Conservation (phyloP, 2,329 filamentous ascomycete species). For the Beauveria sp. region DNA sequence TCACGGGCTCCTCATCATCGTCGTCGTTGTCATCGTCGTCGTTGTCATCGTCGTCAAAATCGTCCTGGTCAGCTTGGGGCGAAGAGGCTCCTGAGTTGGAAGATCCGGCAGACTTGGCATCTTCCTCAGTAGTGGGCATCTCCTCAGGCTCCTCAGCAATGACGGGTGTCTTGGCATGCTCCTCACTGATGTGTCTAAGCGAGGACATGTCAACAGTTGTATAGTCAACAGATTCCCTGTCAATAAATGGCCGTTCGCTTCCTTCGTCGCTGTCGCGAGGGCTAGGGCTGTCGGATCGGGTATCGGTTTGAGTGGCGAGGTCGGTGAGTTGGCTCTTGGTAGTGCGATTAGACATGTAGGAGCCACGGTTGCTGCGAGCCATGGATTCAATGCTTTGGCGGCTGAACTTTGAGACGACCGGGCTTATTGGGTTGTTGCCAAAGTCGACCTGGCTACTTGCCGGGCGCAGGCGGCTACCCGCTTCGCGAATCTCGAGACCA, state of each 20-base stretch:
- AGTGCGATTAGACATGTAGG: conserved; percentile 65
- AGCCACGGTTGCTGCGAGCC: conserved; percentile 58
- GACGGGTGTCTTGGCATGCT: conserved; percentile 8
- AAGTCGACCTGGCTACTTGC: conserved; percentile 77
- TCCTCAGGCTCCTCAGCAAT: conserved; percentile 14
- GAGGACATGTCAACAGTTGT: conserved; percentile 50
- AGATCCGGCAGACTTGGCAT: background rate
- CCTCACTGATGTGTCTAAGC: conserved; percentile 36
- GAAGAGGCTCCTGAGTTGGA: background rate
- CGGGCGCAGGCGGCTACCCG: conserved; percentile 63
- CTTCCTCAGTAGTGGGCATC: background rate
- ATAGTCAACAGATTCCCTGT: conserved; percentile 43
- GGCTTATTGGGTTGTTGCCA: conserved; percentile 67
- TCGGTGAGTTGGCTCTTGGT: conserved; percentile 65
- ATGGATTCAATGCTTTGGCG: conserved; percentile 63
- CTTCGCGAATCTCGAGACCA: conserved; percentile 82
- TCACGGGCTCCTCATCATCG: conserved; percentile 56
- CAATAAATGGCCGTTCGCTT: conserved; percentile 28
- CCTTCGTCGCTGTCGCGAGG: conserved; percentile 44
- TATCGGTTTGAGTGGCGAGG: conserved; percentile 56
- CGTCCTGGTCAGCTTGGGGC: conserved; percentile 6
- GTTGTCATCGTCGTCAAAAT: conserved; percentile 35
- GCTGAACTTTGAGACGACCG: conserved; percentile 51
- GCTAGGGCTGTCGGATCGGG: conserved; percentile 46
- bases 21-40: conserved; percentile 41